Base-by-base conservation (phyloP, 331 rosid species). In the Quercus tomentella region DNA sequence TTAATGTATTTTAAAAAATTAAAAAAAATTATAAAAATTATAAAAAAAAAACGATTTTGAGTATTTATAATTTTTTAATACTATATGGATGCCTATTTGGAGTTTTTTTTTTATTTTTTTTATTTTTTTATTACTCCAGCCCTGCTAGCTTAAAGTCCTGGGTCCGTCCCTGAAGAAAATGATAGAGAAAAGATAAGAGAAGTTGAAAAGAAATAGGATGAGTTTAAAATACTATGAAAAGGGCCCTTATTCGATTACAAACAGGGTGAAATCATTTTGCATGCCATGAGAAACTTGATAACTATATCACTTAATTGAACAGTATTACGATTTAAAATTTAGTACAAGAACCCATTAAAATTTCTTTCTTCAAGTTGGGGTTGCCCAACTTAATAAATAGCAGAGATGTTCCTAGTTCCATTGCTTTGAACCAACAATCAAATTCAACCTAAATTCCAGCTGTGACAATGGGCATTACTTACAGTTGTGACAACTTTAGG, bases 391-490 rank as follows among this genome's bases (percentile, higher is more conserved):
- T 56, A 56, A n/a, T 22, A 56, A 56, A n/a, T 56, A 56, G 49
- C 4, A 56, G 0, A 56, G 62, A 56, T 9, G 62, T 7, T 56
- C 62, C 0, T 0, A 1, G 11, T 56, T 56, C 22, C 62, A 56
- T 56, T 6, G 62, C 62, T 56, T 56, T 56, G 11, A 9, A 56
- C 49, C 22, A 20, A 21, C n/a, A 56, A 5, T 56, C n/a, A 56
- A n/a, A n/a, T 56, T 56, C 25, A 56, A 56, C 20, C 62, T 56
- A 56, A 16, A 16, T 56, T 2, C 62, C 0, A 54, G 26, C 21
- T 41, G 93, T 92, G 84, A 94, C 96, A 94, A 74, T 28, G 74
- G 12, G 49, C 12, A 41, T 9, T 41, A 41, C 49, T 41, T 41
- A 41, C 14, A 41, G 4, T 0, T 41, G 89, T n/a, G 72, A 60